Percentiles rank a stretch among this genome's conserved stretches.
Evolutionary conservation across 768 basidiomycete genomes (phyloP).

Genomic region (Pholiota molesta): DNA sequence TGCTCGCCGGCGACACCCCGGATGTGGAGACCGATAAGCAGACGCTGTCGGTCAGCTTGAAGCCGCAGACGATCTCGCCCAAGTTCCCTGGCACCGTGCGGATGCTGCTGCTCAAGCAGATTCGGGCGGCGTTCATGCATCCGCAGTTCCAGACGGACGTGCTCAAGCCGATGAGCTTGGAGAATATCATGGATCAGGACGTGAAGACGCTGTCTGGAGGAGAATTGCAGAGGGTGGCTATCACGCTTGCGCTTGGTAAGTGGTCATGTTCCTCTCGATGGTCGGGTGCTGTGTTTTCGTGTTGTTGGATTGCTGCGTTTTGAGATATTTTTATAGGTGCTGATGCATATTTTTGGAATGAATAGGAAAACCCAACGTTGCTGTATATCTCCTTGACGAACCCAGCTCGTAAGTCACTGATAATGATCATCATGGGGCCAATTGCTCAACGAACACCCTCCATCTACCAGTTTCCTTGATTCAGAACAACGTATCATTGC

Average conservation of each 20-base stretch:
- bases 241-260: constrained; percentile 85
- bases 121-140: constrained; percentile 96
- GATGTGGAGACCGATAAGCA: constrained; percentile 85
- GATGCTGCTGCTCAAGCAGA: constrained; percentile 91
- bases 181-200: constrained; percentile 95
- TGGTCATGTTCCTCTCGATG: constrained; percentile 11
- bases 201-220: constrained; percentile 98
- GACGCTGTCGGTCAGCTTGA: constrained; percentile 86
- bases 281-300: not conserved
- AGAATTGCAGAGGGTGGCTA: constrained; percentile 97
- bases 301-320: constrained; percentile 5
- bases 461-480: constrained; percentile 81
- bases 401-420: constrained; percentile 64
- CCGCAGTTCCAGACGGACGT: constrained; percentile 99
- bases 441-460: not conserved
- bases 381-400: constrained; percentile 96
- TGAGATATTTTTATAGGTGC: not conserved
- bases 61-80: constrained; percentile 98
- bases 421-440: not conserved
- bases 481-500: constrained; percentile 99
- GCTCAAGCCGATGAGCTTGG: constrained; percentile 95
- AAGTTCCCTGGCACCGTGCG: constrained; percentile 98
- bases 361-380: constrained; percentile 72
- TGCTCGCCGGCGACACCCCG: constrained; percentile 91
- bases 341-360: not conserved